Percentiles rank a stretch among this genome's conserved stretches.
Evolutionary conservation across 805 yeast genomes (phyloP).

Genomic region (Kluyveromyces dobzhanskii): DNA sequence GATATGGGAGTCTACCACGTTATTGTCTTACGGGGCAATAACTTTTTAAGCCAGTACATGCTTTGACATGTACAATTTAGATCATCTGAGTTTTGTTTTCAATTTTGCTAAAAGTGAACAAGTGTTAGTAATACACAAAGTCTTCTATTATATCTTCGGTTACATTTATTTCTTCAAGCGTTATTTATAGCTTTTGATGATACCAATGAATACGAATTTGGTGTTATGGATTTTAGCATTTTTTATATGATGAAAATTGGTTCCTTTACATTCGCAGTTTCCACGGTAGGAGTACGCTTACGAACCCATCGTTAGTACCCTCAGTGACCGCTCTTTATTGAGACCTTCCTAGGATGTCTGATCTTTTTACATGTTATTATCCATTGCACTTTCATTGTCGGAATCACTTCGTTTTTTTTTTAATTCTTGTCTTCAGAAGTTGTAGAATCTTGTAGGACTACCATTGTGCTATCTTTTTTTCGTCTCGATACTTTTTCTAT

Average conservation of each 20-base stretch:
- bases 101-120: slow-evolving; percentile 9
- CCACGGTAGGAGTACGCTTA: slow-evolving; percentile 82
- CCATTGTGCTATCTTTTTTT: too few species aligned
- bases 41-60: slow-evolving; percentile 84
- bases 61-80: slow-evolving; percentile 16
- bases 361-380: slow-evolving; percentile 26
- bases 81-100: slow-evolving; percentile 27
- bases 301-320: slow-evolving; percentile 69
- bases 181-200: too few species aligned
- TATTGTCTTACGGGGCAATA: slow-evolving; percentile 28
- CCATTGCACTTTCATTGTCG: slow-evolving; percentile 1
- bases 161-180: slow-evolving; percentile 1
- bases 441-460: neutral
- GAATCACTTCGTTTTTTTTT: too few species aligned
- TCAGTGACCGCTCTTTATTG: slow-evolving; percentile 70
- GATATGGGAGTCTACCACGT: slow-evolving; percentile 54
- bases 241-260: slow-evolving; percentile 63
- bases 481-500: neutral
- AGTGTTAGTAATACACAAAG: neutral
- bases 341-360: slow-evolving; percentile 94
- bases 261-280: slow-evolving; percentile 82
- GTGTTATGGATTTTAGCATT: neutral
- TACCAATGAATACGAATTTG: too few species aligned
- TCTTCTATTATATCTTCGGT: neutral
- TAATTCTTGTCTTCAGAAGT: too few species aligned